A percentile compares a stretch with the other conserved stretches of the same genome.
Evolutionary conservation across 2,329 filamentous ascomycete species (phyloP).

Genomic region (Botrytis pseudocinerea): DNA sequence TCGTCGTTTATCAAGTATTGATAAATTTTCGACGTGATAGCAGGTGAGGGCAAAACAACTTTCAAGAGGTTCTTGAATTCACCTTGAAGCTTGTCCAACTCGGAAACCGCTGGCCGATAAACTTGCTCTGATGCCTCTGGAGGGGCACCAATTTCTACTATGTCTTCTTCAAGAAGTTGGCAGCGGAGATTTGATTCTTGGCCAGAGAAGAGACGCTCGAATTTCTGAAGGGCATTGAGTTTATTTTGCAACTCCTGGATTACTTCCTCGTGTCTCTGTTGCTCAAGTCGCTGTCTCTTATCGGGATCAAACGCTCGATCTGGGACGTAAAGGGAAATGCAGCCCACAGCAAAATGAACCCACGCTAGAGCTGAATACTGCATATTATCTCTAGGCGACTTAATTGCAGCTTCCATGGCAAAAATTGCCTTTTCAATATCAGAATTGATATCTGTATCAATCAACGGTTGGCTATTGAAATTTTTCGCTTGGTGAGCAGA

Average conservation of each 20-base stretch:
- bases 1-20: conserved; percentile 34
- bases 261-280: conserved; percentile 57
- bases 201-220: conserved; percentile 68
- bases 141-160: conserved; percentile 63
- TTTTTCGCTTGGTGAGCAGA: neutral
- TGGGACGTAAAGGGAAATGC: conserved; percentile 79
- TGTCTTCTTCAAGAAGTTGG: conserved; percentile 61
- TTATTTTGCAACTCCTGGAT: conserved; percentile 56
- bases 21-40: conserved; percentile 26
- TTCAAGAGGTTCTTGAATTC: conserved; percentile 79
- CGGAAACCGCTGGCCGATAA: conserved; percentile 68
- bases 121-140: conserved; percentile 65
- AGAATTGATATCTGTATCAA: conserved; percentile 36
- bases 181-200: conserved; percentile 67
- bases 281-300: conserved; percentile 64
- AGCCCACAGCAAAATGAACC: conserved; percentile 72
- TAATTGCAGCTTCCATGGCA: conserved; percentile 38
- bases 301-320: conserved; percentile 84
- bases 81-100: conserved; percentile 71
- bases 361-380: conserved; percentile 61
- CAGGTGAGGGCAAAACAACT: conserved; percentile 33
- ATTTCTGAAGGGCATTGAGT: conserved; percentile 61
- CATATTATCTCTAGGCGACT: conserved; percentile 35
- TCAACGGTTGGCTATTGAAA: conserved; percentile 14
- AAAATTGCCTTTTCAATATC: conserved; percentile 43